phyloP scores from a whole-genome alignment of 192 early-diverging fungal species.

The Coemansia sp. region DNA sequence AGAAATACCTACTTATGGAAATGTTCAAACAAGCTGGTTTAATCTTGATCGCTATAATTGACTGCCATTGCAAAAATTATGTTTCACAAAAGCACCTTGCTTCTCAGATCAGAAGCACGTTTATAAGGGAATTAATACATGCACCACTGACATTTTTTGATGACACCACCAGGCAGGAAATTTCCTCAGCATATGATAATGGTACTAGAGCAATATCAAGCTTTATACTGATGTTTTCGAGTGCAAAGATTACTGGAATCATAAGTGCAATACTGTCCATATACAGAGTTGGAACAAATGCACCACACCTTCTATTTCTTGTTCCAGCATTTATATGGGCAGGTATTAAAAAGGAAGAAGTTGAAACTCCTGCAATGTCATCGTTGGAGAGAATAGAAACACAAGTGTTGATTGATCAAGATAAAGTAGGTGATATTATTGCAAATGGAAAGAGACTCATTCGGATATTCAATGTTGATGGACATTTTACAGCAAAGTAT shows the following conservation, averaged over 20 bases:
- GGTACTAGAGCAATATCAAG: background rate
- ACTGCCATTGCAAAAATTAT: background rate
- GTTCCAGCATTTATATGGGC: conserved; percentile 15
- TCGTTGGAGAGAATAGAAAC: background rate
- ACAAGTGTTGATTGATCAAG: background rate
- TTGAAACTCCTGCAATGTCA: no score
- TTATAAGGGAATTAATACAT: background rate
- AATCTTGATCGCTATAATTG: background rate
- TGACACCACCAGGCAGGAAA: background rate
- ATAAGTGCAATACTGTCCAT: background rate
- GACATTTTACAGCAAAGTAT: conserved; percentile 37
- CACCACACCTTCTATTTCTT: background rate
- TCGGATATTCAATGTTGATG: conserved; percentile 31
- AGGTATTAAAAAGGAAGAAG: background rate
- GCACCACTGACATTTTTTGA: conserved; percentile 1
- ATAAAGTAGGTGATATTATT: conserved; percentile 13
- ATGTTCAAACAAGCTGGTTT: background rate
- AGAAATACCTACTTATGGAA: background rate
- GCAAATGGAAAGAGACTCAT: conserved; percentile 67
- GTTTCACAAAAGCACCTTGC: conserved; percentile 9
- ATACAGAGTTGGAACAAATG: background rate
- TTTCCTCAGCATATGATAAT: background rate
- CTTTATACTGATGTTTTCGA: background rate
- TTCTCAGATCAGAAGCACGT: conserved; percentile 2
- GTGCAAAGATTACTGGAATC: background rate